These are phyloP conservation scores for Coccinonectria pachysandricola DNA, from an alignment of 2,329 filamentous ascomycete species.

Conservation along the genomic window DNA sequence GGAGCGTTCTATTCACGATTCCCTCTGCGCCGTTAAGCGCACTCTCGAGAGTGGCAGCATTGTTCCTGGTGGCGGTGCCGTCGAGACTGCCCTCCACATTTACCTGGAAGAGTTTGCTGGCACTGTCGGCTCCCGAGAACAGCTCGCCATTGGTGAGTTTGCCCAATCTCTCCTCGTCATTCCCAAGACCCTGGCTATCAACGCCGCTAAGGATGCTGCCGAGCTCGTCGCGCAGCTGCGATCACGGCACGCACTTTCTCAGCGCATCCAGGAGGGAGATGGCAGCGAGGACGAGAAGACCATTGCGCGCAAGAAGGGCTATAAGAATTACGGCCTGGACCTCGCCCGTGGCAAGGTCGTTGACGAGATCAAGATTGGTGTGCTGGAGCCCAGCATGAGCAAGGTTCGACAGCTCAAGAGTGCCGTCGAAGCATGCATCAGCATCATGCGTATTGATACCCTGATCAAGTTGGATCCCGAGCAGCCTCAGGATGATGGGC, in stretches of 20 bases:
- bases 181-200: constrained; percentile 92
- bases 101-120: constrained; percentile 98
- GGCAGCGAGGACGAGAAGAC: constrained; percentile 79
- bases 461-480: constrained; percentile 97
- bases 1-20: constrained; percentile 97
- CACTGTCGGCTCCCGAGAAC: constrained; percentile 91
- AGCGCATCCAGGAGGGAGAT: constrained; percentile 81
- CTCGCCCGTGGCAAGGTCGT: constrained; percentile 80
- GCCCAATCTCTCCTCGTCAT: constrained; percentile 89
- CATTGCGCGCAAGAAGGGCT: constrained; percentile 86
- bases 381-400: constrained; percentile 94
- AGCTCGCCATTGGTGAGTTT: constrained; percentile 96
- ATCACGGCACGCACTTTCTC: constrained; percentile 85
- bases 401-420: constrained; percentile 98
- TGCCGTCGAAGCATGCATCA: constrained; percentile 95
- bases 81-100: constrained; percentile 98
- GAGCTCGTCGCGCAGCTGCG: constrained; percentile 94
- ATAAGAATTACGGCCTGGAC: constrained; percentile 97
- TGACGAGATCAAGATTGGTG: constrained; percentile 88
- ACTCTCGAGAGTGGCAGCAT: constrained; percentile 95
- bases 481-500: constrained; percentile 63
- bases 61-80: constrained; percentile 89
- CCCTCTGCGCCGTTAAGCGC: constrained; percentile 90
- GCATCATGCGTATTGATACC: constrained; percentile 98
- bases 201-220: constrained; percentile 91